These are phyloP conservation scores for Candida oleophila DNA, from an alignment of 805 yeast genomes.

Conservation along the genomic window DNA sequence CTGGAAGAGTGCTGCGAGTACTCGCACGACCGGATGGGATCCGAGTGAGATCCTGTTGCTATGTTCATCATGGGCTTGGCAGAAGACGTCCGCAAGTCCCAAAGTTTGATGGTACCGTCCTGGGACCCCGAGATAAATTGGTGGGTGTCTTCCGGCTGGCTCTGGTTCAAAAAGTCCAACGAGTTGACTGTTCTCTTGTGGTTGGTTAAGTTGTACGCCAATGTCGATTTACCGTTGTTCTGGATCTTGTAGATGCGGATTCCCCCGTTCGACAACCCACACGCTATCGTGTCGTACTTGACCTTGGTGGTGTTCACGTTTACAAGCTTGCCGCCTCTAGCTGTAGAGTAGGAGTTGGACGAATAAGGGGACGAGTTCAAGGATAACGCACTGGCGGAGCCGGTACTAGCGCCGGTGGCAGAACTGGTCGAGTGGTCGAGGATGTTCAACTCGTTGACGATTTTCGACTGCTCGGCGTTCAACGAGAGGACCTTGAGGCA, in stretches of 20 bases:
- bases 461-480: slow-evolving; percentile 27
- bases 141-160: slow-evolving; percentile 10
- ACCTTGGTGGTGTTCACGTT: slow-evolving; percentile 41
- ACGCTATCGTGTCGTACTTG: slow-evolving; percentile 31
- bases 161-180: slow-evolving; percentile 27
- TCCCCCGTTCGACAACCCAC: slow-evolving; percentile 39
- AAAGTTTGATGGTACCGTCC: slow-evolving; percentile 72
- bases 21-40: slow-evolving; percentile 62
- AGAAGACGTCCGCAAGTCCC: slow-evolving; percentile 61
- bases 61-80: slow-evolving; percentile 51
- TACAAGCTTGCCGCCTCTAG: slow-evolving; percentile 17
- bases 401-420: slow-evolving; percentile 6
- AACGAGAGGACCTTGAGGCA: slow-evolving; percentile 34
- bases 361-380: neutral
- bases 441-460: slow-evolving; percentile 34
- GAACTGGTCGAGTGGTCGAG: slow-evolving; percentile 23
- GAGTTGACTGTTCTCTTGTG: slow-evolving; percentile 44
- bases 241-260: slow-evolving; percentile 31
- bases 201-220: slow-evolving; percentile 30
- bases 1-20: slow-evolving; percentile 49
- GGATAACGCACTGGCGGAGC: neutral
- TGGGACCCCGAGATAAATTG: slow-evolving; percentile 61
- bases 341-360: slow-evolving; percentile 2
- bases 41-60: slow-evolving; percentile 56
- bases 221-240: slow-evolving; percentile 30